Evolutionary conservation across 345 rosid species (phyloP).

Genomic region (Dipteronia dyeriana): DNA sequence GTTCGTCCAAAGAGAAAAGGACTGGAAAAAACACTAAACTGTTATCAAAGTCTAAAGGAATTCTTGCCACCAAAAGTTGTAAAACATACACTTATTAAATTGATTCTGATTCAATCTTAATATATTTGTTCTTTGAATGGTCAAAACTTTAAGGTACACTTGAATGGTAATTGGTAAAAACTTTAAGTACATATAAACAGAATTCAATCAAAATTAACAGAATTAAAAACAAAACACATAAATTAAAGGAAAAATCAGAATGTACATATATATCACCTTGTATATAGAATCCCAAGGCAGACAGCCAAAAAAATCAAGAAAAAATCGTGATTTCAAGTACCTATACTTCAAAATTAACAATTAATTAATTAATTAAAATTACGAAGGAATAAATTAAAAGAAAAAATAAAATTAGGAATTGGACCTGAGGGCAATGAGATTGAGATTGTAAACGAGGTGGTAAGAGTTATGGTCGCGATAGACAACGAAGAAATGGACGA

Average conservation of each 20-base stretch:
- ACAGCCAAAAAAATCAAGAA: slow-evolving; percentile 66
- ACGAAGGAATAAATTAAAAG: background rate
- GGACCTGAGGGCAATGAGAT: slow-evolving; percentile 64
- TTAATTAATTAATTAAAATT: background rate
- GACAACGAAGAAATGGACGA: slow-evolving; percentile 64
- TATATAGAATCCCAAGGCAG: slow-evolving; percentile 86
- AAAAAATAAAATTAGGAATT: background rate
- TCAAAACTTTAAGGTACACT: background rate
- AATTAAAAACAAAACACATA: background rate
- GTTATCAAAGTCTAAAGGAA: no score
- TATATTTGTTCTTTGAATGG: no score
- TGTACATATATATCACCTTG: slow-evolving; percentile 42
- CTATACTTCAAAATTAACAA: slow-evolving; percentile 24
- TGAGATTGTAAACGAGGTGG: slow-evolving; percentile 50
- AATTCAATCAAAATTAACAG: background rate
- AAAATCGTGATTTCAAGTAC: slow-evolving; percentile 72
- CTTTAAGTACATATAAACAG: background rate
- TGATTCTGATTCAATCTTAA: no score
- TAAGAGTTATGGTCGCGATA: slow-evolving; percentile 60
- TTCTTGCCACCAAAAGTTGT: no score
- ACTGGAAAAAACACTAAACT: no score
- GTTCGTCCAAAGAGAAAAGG: no score
- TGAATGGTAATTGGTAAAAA: no score
- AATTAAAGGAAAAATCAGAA: background rate
- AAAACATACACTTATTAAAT: no score